These are phyloP conservation scores for Diplosphaera chodatii DNA, from an alignment of 139 green algal genomes.

Conservation along the genomic window DNA sequence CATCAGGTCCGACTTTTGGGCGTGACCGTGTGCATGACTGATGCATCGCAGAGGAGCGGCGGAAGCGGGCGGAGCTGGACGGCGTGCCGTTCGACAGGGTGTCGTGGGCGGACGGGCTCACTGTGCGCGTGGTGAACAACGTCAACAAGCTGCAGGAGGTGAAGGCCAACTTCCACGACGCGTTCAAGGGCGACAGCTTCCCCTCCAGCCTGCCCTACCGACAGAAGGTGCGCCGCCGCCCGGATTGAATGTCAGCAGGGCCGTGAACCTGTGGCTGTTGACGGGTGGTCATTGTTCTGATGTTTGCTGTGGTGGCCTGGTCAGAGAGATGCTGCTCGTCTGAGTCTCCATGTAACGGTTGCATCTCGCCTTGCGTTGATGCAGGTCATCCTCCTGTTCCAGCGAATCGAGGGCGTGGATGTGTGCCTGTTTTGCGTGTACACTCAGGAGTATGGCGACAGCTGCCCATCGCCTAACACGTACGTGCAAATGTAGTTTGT, in stretches of 20 bases:
- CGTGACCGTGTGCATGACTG: no score
- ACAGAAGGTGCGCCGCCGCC: constrained; percentile 89
- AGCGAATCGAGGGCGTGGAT: constrained; percentile 85
- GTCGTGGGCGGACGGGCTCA: constrained; percentile 44
- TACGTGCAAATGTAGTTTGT: no score
- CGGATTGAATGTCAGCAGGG: no score
- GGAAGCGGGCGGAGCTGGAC: constrained; percentile 9
- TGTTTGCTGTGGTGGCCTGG: no score
- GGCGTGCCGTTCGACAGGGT: constrained; percentile 49
- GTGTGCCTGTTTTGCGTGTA: constrained; percentile 94
- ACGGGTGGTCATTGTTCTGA: no score
- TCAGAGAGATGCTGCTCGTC: no score
- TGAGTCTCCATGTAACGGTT: no score
- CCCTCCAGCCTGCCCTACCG: constrained; percentile 74
- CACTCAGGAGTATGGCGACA: constrained; percentile 90
- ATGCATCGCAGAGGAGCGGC: constrained; percentile 14
- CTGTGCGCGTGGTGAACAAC: constrained; percentile 94
- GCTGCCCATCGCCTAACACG: constrained; percentile 81
- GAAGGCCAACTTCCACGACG: constrained; percentile 70
- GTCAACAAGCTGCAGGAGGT: constrained; percentile 85
- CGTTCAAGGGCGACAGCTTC: constrained; percentile 67
- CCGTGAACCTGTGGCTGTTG: no score
- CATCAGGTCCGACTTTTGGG: no score
- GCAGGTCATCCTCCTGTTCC: constrained; percentile 89
- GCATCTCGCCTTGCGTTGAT: no score